These are phyloP conservation scores for Yamadazyma songkhlaensis DNA, from an alignment of 1,139 yeast species.

Conservation along the genomic window DNA sequence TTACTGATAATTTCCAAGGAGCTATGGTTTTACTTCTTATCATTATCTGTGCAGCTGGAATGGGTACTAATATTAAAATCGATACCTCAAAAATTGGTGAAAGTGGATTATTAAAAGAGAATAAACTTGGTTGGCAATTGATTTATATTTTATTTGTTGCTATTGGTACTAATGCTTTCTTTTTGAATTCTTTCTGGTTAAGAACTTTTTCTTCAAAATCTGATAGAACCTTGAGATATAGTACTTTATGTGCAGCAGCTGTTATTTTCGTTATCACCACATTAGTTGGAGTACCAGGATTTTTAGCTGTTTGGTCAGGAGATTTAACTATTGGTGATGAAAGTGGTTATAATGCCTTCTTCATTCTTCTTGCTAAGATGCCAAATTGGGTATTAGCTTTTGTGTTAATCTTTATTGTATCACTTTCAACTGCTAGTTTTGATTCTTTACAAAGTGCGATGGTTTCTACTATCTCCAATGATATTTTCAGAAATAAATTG, in stretches of 20 bases:
- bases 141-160: slow-evolving; percentile 83
- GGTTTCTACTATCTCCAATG: slow-evolving; percentile 87
- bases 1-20: slow-evolving; percentile 90
- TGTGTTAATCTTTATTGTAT: slow-evolving; percentile 68
- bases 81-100: slow-evolving; percentile 62
- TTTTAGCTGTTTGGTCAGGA: slow-evolving; percentile 90
- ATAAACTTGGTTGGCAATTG: slow-evolving; percentile 84
- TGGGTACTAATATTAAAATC: slow-evolving; percentile 74
- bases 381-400: slow-evolving; percentile 90
- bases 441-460: slow-evolving; percentile 88
- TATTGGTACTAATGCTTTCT: slow-evolving; percentile 84
- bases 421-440: slow-evolving; percentile 82
- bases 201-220: slow-evolving; percentile 87
- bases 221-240: slow-evolving; percentile 71
- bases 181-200: slow-evolving; percentile 91
- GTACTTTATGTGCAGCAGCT: slow-evolving; percentile 71
- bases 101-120: slow-evolving; percentile 62
- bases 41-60: slow-evolving; percentile 72
- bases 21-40: slow-evolving; percentile 62
- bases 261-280: slow-evolving; percentile 62
- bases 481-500: slow-evolving; percentile 78
- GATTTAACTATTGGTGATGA: slow-evolving; percentile 58
- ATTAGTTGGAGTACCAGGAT: slow-evolving; percentile 78
- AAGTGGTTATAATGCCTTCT: slow-evolving; percentile 66
- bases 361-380: slow-evolving; percentile 63